Base-by-base conservation (phyloP, 441 rosid species). In the Dalechampia spathulata region DNA sequence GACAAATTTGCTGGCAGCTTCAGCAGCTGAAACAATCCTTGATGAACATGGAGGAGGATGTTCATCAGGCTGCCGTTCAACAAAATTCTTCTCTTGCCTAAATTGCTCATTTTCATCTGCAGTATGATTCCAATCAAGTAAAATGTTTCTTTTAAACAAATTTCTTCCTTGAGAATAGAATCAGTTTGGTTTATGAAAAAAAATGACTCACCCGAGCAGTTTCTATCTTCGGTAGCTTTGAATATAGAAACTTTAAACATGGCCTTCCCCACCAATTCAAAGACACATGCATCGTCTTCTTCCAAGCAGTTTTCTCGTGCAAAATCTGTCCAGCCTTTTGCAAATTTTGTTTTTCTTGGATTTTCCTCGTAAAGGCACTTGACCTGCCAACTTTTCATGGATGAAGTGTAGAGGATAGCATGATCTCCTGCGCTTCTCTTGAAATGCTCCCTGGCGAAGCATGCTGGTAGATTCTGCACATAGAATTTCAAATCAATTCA, bases 221-320 rank as follows among this genome's bases (percentile, higher is more conserved):
- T 1, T 14, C 8, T 0, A 47, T 14, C 51, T 46, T 23, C 17
- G 15, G 10, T 2, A 8, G 7, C 30, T 23, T 32, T 47, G n/a
- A 47, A 47, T 13, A 47, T 47, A 23, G 10, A 1, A 47, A 25
- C 32, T 38, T 58, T 57, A 1, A 67, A 43, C 6, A 38, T 16
- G 5, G 37, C 16, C 40, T 60, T 21, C 5, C 10, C 7, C 7
- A 47, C 17, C 60, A 72, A 49, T 52, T 68, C 73, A 23, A 72
- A 61, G 43, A 54, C 56, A 32, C 77, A 68, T 37, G 49, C 56
- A 46, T 68, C 77, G 7, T 60, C 62, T 15, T 42, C 49, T 42
- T 38, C 21, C 63, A 68, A 44, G n/a, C 32, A 5, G 39, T 61
- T 61, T 16, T 49, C 73, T 27, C 20, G 15, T 8, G 52, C 58